Base-by-base conservation (phyloP, 331 rosid genomes). In the Rosa hybrid region DNA sequence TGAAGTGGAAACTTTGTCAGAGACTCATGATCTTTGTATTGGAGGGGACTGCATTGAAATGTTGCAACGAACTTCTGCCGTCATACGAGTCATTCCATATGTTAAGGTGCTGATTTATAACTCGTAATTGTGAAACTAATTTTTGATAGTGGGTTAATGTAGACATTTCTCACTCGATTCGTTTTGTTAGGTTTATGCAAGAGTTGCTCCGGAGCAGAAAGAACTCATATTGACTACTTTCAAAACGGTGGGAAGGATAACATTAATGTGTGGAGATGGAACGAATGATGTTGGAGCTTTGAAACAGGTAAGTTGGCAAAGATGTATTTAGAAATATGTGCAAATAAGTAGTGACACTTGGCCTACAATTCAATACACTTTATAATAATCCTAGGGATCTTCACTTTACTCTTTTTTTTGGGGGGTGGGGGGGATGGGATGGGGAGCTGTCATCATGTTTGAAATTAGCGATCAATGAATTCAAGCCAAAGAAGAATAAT, bases 221-320 rank as follows among this genome's bases (percentile, higher is more conserved):
- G 99, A 96, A 86, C 97, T 96, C 71, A 96, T 96, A 83, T 78
- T 96, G 97, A 96, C 99, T 75, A 93, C 98, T 73, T 96, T 87
- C 79, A 96, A 96, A 85, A 86, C 94, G 64, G 99, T 96, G 56
- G 99, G 99, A 82, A 87, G 99, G 83, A 49, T 89, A 68, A 93
- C 99, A 23, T 84, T 96, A 88, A 96, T 96, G 99, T 96, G 99
- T 83, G 99, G 99, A 46, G 98, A 96, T 86, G 99, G 99, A 76
- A 96, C 99, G 59, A 96, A 96, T 77, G 99, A 96, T 42, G 99
- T 96, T 79, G 99, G 99, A 79, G 99, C 99, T 74, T 85, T 96
- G 79, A 96, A 96, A 87, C 99, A 96, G 98, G 99, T 95, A 86
- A 65, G 50, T 3, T 49, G 6, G 27, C 51, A 34, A 27, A 41